Evolutionary conservation across 2,329 filamentous ascomycete genomes (phyloP), one percentile per base, ranked within the genome.

Genomic region (Fusarium sp.): DNA sequence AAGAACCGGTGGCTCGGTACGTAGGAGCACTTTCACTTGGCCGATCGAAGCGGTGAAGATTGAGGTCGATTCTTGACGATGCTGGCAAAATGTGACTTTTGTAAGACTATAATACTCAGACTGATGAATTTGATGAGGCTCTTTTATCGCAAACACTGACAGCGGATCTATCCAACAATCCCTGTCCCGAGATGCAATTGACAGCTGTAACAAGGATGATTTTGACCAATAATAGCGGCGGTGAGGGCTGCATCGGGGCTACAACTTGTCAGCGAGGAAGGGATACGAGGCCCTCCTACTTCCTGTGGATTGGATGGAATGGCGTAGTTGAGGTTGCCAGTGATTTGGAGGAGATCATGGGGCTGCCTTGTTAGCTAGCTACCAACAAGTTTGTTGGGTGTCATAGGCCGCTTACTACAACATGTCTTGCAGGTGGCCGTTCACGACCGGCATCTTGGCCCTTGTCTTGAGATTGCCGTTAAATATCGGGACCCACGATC

Each of bases 81-180:
- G 20, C 32, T 40, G 20, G 40, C 23, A 19, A 42, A 21, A 46
- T 32, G 8, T 17, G 20, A 20, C 11, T 30, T 24, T 36, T 34
- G 48, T 7, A 34, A 59, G 23, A 19, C 42, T 40, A 17, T 12
- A 32, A 53, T 20, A 15, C 15, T 45, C 44, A 21, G 30, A 23
- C 9, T 44, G 17, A 47, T 56, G 70, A 63, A 30, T 46, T 59
- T 34, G 21, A 47, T 61, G 62, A 65, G 64, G 68, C 68, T 73
- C 69, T 67, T 50, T 39, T 47, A 23, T 39, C 63, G 46, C 59
- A 39, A 56, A 56, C 45, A 46, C 54, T 70, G 70, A 62, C 67
- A 72, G 65, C 70, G 70, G 70, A 73, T 73, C 70, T 73, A 73
- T 56, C 70, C 70, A 67, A 55, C 30, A 38, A 67, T 48, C 53